Conservation (phyloP, 1,139 yeast species). For the Sugiyamaella japonica region DNA sequence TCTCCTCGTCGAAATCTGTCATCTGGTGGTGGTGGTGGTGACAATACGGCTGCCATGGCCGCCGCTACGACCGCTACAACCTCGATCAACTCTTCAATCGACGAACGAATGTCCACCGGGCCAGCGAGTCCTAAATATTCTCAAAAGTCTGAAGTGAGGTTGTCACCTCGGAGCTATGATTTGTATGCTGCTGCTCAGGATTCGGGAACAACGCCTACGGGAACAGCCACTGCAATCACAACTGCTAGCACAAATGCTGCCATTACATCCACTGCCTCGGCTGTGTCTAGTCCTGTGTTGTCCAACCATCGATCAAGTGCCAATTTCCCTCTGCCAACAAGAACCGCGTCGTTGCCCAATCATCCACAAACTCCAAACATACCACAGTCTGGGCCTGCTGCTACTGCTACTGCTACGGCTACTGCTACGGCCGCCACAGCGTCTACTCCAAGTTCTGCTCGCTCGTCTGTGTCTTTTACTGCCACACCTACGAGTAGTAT, state of each 20-base stretch:
- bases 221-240: slow-evolving; percentile 1
- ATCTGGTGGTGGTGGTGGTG: background rate
- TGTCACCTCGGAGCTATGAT: slow-evolving; percentile 20
- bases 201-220: background rate
- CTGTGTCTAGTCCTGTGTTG: slow-evolving; percentile 3
- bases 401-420: background rate
- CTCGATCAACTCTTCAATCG: slow-evolving; percentile 7
- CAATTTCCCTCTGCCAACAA: slow-evolving; percentile 3
- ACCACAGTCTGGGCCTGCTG: slow-evolving; percentile 1
- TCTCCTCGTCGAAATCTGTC: slow-evolving; percentile 10
- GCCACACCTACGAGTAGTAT: slow-evolving; percentile 20
- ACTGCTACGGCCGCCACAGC: background rate
- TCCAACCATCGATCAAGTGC: slow-evolving; percentile 9
- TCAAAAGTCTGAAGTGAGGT: slow-evolving; percentile 13
- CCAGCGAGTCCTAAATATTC: slow-evolving; percentile 11
- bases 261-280: slow-evolving; percentile 3
- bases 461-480: slow-evolving; percentile 23
- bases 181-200: slow-evolving; percentile 17
- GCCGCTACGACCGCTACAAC: background rate
- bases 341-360: slow-evolving; percentile 1
- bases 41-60: too few relatives aligned
- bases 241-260: background rate
- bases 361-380: slow-evolving; percentile 15
- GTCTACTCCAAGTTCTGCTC: slow-evolving; percentile 18
- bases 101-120: slow-evolving; percentile 3